Evolutionary conservation across 345 rosid species (phyloP).

Genomic region (Adansonia digitata): DNA sequence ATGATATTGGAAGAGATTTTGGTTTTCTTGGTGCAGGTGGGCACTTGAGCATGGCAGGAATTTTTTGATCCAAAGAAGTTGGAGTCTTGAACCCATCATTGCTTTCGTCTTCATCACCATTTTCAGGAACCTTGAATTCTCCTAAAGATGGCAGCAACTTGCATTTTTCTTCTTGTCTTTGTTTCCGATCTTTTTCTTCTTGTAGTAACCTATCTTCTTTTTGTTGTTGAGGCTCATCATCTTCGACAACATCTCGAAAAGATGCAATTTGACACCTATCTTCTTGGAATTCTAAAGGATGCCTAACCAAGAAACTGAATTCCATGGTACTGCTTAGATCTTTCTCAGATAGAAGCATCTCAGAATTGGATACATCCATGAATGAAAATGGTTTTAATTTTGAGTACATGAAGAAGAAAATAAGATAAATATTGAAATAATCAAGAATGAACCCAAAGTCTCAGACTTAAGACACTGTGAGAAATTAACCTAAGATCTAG

Average conservation of each 20-base stretch:
- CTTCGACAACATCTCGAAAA: slow-evolving; percentile 15
- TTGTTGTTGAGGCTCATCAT: slow-evolving; percentile 8
- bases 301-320: slow-evolving; percentile 27
- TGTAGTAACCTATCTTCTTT: slow-evolving; percentile 3
- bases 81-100: slow-evolving; percentile 54
- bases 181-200: no score
- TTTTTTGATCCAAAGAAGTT: slow-evolving; percentile 42
- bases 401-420: slow-evolving; percentile 16
- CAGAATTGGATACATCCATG: slow-evolving; percentile 36
- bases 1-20: slow-evolving; percentile 31
- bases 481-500: not conserved
- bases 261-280: slow-evolving; percentile 25
- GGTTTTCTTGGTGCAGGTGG: slow-evolving; percentile 78
- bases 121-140: slow-evolving; percentile 26
- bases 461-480: not conserved
- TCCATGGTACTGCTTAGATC: slow-evolving; percentile 39
- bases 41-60: slow-evolving; percentile 27
- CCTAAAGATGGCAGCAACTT: slow-evolving; percentile 24
- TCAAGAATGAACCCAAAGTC: not conserved
- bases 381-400: slow-evolving; percentile 19
- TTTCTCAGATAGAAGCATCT: slow-evolving; percentile 37
- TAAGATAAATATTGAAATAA: not conserved
- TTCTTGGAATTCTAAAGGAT: slow-evolving; percentile 25
- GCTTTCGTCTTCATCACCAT: slow-evolving; percentile 3
- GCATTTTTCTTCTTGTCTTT: slow-evolving; percentile 23